Evolutionary conservation across 352 stramenopile genomes (phyloP).

Genomic region (Phytophthora fragariae): DNA sequence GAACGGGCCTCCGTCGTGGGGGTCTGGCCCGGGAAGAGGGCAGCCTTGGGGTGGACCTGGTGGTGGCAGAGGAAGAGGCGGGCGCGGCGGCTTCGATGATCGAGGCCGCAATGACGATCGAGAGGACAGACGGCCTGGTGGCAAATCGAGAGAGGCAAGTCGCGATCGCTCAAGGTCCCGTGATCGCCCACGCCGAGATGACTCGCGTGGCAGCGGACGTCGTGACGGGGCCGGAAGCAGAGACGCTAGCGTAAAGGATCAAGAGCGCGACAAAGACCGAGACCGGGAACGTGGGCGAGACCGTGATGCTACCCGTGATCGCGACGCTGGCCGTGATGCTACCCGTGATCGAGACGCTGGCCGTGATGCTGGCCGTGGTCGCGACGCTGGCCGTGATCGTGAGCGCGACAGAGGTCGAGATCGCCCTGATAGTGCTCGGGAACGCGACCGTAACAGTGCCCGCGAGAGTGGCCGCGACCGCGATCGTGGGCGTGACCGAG

Average conservation of each 20-base stretch:
- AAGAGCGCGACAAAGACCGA: constrained; percentile 6
- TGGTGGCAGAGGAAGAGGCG: constrained; percentile 47
- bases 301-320: neutral
- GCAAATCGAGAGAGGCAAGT: constrained; percentile 50
- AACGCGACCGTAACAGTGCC: neutral
- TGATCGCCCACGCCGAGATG: constrained; percentile 38
- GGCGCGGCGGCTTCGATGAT: constrained; percentile 53
- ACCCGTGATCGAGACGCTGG: constrained; percentile 1
- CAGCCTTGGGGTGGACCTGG: constrained; percentile 54
- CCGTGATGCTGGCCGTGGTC: constrained; percentile 11
- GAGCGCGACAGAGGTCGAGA: too few species aligned
- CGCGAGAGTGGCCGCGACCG: constrained; percentile 5
- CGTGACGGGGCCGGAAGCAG: constrained; percentile 12
- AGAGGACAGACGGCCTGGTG: constrained; percentile 32
- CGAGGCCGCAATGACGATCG: constrained; percentile 47
- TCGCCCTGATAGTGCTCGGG: constrained; percentile 11
- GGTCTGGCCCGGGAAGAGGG: constrained; percentile 47
- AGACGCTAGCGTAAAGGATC: constrained; percentile 13
- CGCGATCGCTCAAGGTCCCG: constrained; percentile 69
- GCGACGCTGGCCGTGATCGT: neutral
- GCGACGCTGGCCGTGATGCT: constrained; percentile 2
- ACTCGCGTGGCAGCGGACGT: constrained; percentile 12
- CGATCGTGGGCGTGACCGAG: neutral
- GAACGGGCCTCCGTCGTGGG: constrained; percentile 59
- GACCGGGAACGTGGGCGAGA: neutral